Base-by-base conservation (phyloP, 441 rosid species). In the Adansonia grandidieri region DNA sequence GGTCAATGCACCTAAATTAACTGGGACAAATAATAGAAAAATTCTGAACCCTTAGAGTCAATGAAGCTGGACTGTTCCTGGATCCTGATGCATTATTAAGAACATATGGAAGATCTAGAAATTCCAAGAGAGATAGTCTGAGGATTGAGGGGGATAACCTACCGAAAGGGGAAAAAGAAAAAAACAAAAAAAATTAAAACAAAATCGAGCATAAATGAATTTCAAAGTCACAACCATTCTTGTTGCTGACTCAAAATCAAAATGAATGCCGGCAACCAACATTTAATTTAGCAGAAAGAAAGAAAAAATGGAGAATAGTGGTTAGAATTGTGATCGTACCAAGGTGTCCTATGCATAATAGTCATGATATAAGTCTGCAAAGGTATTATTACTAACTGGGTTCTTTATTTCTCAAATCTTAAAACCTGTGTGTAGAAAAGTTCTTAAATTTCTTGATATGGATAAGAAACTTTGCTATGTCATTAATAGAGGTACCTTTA, bases 81-180 rank as follows among this genome's bases (percentile, higher is more conserved):
- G 91, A 84, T 72, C 81, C 85, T 42, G 87, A 79, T 75, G 82
- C 78, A 80, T 79, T 76, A 82, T 93, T 93, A 78, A 94, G 94
- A 40, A 94, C 87, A 87, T 92, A 89, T 45, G 98, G 92, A 68
- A 93, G 96, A 74, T 86, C 96, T 79, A 94, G 88, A 57, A 96
- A 85, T 85, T 89, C 89, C 88, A 96, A 80, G 72, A 91, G 83
- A 28, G 95, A 86, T 72, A 86, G 96, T 96, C 78, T 94, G 98
- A 24, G 97, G 98, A 88, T 91, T 96, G 74, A 82, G 87, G 53
- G 2, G 82, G 86, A 75, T 75, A 80, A 68, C 76, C 99, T 92
- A 84, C 80, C 82, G 15, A 67, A 71, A 54, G 17, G 28, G 9
- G n/a, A 11, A 32, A 9, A 47, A 75, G 37, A 32, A 32, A 32